Evolutionary conservation across 306 rosid species (phyloP), one percentile per base, ranked within the genome.

Genomic region (Quercus aquifolioides): DNA sequence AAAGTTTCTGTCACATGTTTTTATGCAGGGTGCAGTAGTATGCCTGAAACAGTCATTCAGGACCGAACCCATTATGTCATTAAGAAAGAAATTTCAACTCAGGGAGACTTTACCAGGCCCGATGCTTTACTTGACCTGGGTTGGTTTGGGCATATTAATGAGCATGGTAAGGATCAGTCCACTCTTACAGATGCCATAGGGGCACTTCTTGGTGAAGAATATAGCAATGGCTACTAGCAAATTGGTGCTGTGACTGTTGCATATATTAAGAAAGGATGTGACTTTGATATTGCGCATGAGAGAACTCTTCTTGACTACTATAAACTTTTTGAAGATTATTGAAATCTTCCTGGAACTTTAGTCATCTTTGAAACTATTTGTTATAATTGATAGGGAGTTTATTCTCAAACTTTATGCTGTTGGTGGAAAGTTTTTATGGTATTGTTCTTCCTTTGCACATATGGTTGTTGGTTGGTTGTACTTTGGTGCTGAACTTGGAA

Each of bases 101-200:
- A 25, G 87, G 60, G 55, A 20, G 82, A 80, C 23, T 81, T 77
- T 51, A 73, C 65, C 0, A 71, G 86, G 55, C 92, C 94, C 1
- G 96, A 92, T 82, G 91, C 83, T 62, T 57, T 87, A 78, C 80
- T 86, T 73, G 88, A 63, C 67, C 57, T 81, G 20, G 90, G 84
- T 76, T 90, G 90, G 94, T 75, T 83, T 69, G 89, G 80, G 49
- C 83, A 77, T 43, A 25, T 23, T 59, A 33, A 51, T 3, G 89
- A 85, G 49, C 77, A 54, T 69, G 55, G 31, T 38, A 80, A 73
- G 74, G 86, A 84, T 72, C 80, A 71, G 19, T 15, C 76, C 51
- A 59, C 57, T 71, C 63, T 84, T 74, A 76, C 68, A 8, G 87
- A 82, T 56, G 74, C 88, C n/a, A 31, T 87, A 51, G 80, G 41